Evolutionary conservation across 78 protist species (phyloP).

Genomic region (Emiliania huxleyi): DNA sequence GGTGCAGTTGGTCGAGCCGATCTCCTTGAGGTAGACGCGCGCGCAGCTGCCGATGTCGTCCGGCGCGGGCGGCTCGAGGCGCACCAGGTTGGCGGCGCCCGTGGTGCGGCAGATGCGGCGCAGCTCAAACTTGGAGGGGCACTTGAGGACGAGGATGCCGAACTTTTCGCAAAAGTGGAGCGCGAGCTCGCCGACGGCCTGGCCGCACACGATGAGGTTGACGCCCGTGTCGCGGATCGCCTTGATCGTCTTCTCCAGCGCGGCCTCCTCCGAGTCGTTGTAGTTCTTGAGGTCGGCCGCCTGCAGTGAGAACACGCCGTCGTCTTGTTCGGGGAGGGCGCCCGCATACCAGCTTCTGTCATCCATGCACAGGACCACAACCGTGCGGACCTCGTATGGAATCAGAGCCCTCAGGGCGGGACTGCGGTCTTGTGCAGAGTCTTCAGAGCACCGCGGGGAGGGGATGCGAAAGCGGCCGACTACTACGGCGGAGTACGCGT

Average conservation of each 20-base stretch:
- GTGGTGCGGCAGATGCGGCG: slow-evolving; percentile 88
- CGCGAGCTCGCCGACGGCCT: slow-evolving; percentile 91
- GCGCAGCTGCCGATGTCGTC: slow-evolving; percentile 89
- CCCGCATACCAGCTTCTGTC: too few species aligned
- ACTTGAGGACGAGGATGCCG: slow-evolving; percentile 75
- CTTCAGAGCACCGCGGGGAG: too few species aligned
- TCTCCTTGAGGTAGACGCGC: slow-evolving; percentile 62
- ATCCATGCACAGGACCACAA: too few species aligned
- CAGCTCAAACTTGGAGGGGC: slow-evolving; percentile 93
- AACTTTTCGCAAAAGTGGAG: slow-evolving; percentile 89
- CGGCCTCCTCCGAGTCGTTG: slow-evolving; percentile 83
- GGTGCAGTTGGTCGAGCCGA: slow-evolving; percentile 68
- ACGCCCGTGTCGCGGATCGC: slow-evolving; percentile 91
- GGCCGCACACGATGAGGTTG: slow-evolving; percentile 85
- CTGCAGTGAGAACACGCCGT: too few species aligned
- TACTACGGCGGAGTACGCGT: too few species aligned
- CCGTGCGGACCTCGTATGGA: too few species aligned
- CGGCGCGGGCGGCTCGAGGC: slow-evolving; percentile 88
- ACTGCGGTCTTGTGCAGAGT: too few species aligned
- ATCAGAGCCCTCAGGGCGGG: too few species aligned
- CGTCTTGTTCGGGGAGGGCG: too few species aligned
- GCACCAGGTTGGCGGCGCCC: slow-evolving; percentile 88
- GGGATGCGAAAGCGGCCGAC: too few species aligned
- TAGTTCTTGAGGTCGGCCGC: slow-evolving; percentile 84
- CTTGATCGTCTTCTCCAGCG: slow-evolving; percentile 71